Conservation (phyloP, 1,139 yeast species). For the Suhomyces chickasaworum region DNA sequence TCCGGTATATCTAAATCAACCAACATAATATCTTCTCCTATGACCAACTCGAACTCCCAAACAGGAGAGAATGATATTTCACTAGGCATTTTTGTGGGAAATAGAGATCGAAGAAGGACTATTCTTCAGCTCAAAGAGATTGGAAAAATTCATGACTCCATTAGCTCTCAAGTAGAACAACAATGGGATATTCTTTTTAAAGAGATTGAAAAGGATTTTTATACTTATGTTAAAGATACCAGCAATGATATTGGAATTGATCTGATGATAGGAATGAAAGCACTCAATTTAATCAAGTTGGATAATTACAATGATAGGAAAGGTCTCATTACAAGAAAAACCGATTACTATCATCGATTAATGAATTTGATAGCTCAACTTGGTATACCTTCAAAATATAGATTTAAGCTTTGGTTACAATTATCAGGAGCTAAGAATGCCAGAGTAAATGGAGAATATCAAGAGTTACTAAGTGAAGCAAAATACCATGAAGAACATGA, state of each 20-base stretch:
- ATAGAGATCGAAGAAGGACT: slow-evolving; percentile 18
- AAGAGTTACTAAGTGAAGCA: slow-evolving; percentile 26
- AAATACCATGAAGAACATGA: slow-evolving; percentile 9
- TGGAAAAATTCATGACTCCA: slow-evolving; percentile 38
- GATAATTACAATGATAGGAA: slow-evolving; percentile 16
- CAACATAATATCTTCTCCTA: neutral
- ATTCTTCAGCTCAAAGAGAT: slow-evolving; percentile 33
- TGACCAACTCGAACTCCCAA: neutral
- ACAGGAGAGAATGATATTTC: slow-evolving; percentile 11
- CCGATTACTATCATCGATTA: slow-evolving; percentile 25
- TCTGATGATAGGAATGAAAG: slow-evolving; percentile 42
- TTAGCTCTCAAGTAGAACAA: slow-evolving; percentile 28
- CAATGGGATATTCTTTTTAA: slow-evolving; percentile 41
- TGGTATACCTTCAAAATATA: slow-evolving; percentile 52
- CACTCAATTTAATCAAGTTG: slow-evolving; percentile 30
- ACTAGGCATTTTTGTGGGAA: slow-evolving; percentile 19
- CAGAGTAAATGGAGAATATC: slow-evolving; percentile 54
- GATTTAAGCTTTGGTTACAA: slow-evolving; percentile 56
- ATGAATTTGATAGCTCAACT: slow-evolving; percentile 39
- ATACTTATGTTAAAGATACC: slow-evolving; percentile 17
- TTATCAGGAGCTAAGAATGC: slow-evolving; percentile 53
- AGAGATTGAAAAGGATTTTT: slow-evolving; percentile 30
- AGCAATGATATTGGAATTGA: slow-evolving; percentile 23
- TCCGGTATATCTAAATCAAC: neutral
- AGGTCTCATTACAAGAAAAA: slow-evolving; percentile 10